Percentiles rank a stretch among this genome's conserved stretches.
These are phyloP conservation scores for Serendipita indica DNA, from an alignment of 768 basidiomycete genomes.

Conservation along the genomic window DNA sequence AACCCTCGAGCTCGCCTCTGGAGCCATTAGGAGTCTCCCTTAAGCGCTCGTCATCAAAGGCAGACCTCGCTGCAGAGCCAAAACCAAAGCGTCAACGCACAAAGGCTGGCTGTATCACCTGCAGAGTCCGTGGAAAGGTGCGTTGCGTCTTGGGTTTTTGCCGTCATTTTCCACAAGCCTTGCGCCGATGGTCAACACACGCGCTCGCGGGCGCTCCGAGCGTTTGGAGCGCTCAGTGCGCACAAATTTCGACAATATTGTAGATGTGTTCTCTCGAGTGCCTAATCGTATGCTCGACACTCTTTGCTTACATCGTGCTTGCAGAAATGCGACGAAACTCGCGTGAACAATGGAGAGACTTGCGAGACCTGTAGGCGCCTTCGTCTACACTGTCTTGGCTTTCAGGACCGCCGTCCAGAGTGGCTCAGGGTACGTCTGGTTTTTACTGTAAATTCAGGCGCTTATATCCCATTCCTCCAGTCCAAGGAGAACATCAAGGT, in stretches of 20 bases:
- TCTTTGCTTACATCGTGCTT: slow-evolving; percentile 11
- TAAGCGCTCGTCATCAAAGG: slow-evolving; percentile 10
- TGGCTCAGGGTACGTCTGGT: slow-evolving; percentile 58
- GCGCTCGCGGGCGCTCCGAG: slow-evolving; percentile 11
- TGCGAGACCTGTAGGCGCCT: slow-evolving; percentile 70
- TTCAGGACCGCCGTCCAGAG: slow-evolving; percentile 72
- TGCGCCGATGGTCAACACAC: slow-evolving; percentile 15
- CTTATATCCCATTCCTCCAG: slow-evolving; percentile 24
- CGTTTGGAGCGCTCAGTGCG: slow-evolving; percentile 10
- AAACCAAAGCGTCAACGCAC: slow-evolving; percentile 7
- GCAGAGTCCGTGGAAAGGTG: slow-evolving; percentile 75
- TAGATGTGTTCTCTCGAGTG: slow-evolving; percentile 15
- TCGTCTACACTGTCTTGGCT: slow-evolving; percentile 70
- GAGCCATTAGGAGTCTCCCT: neutral
- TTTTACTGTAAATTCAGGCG: slow-evolving; percentile 10
- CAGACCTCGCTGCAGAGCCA: neutral
- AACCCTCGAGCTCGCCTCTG: neutral
- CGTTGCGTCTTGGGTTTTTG: slow-evolving; percentile 12
- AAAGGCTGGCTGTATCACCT: slow-evolving; percentile 59
- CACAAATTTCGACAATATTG: slow-evolving; percentile 5
- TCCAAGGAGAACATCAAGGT: slow-evolving; percentile 49
- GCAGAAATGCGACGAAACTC: slow-evolving; percentile 70
- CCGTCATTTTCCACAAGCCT: slow-evolving; percentile 13
- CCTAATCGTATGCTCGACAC: slow-evolving; percentile 11
- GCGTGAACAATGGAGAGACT: slow-evolving; percentile 40